Base-by-base conservation (phyloP, 345 rosid genomes). In the Balakata baccata region DNA sequence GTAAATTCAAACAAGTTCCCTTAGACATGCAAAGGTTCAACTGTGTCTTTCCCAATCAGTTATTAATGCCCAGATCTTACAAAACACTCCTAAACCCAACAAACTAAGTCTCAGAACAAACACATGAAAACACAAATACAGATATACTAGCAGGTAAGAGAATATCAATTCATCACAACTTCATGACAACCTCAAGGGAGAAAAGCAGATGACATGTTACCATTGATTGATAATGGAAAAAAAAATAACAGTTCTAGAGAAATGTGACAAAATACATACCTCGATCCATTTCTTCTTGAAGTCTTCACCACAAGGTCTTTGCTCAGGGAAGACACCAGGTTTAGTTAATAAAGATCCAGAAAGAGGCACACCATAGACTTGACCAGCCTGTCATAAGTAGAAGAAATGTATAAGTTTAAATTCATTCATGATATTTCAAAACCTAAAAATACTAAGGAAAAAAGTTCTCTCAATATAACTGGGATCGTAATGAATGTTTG, bases 331-430 rank as follows among this genome's bases (percentile, higher is more conserved):
- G 70, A 80, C 79, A 51, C 91, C 94, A 65, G 90, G 86, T 84
- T 91, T 96, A 75, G 86, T 85, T 75, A 96, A 78, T 50, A 93
- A 87, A 60, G 91, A 67, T 73, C 95, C 97, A 78, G 89, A 84
- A 75, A 96, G 95, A 76, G 99, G 92, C 74, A 90, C 91, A n/a
- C 93, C 99, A 80, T 96, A 93, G 56, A 93, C 93, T 82, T 93
- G 99, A 65, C 99, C 99, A 84, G 97, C 99, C 99, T 96, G 80
- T 71, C 80, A 86, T 8, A 43, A 22, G 11, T 53, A 70, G 58
- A 43, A 74, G 59, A 78, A 70, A 71, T 45, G 39, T 66, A 45
- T 46, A 18, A 22, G 53, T 68, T 75, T 67, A 47, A 53, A 58
- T 17, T 49, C 67, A 23, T 63, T 16, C 5, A 49, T 12, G 7